Conservation (phyloP, 495 filamentous ascomycete genomes). For the Cercophora samala region DNA sequence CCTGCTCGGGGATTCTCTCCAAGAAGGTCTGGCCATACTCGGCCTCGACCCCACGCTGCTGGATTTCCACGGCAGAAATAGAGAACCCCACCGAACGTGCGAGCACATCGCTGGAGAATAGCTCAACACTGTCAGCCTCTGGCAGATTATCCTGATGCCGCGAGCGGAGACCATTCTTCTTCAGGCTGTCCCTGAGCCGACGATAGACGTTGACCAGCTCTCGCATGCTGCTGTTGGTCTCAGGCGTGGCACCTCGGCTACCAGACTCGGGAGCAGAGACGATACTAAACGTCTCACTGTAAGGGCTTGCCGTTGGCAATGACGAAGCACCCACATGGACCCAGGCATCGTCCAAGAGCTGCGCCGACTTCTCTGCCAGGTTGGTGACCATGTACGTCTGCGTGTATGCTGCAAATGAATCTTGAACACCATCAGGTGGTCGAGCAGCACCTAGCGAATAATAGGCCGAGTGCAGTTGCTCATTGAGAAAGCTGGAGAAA, state of each 20-base stretch:
- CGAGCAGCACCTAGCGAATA: conserved; percentile 39
- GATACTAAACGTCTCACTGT: conserved; percentile 32
- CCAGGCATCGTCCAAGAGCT: conserved; percentile 38
- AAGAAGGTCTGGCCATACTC: conserved; percentile 71
- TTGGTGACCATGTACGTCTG: conserved; percentile 58
- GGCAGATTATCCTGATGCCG: conserved; percentile 31
- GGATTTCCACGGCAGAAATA: conserved; percentile 88
- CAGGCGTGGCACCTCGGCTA: conserved; percentile 25
- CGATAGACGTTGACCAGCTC: conserved; percentile 81
- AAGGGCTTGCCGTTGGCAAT: conserved; percentile 30
- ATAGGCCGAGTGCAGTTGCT: conserved; percentile 37
- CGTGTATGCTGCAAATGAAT: conserved; percentile 65
- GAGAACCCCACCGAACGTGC: conserved; percentile 76
- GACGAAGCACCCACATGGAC: conserved; percentile 29
- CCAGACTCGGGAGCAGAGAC: conserved; percentile 24
- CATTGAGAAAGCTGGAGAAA: conserved; percentile 64
- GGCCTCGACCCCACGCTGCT: conserved; percentile 80
- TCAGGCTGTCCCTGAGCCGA: conserved; percentile 74
- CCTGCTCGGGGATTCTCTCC: conserved; percentile 78
- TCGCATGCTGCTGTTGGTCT: conserved; percentile 47
- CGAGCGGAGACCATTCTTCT: conserved; percentile 61
- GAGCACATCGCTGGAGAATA: conserved; percentile 65
- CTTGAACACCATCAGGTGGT: conserved; percentile 47
- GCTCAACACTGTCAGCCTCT: conserved; percentile 27
- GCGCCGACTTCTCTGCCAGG: conserved; percentile 41